These are phyloP conservation scores for Capronia coronata DNA, from an alignment of 2,329 filamentous ascomycete species.

Conservation along the genomic window DNA sequence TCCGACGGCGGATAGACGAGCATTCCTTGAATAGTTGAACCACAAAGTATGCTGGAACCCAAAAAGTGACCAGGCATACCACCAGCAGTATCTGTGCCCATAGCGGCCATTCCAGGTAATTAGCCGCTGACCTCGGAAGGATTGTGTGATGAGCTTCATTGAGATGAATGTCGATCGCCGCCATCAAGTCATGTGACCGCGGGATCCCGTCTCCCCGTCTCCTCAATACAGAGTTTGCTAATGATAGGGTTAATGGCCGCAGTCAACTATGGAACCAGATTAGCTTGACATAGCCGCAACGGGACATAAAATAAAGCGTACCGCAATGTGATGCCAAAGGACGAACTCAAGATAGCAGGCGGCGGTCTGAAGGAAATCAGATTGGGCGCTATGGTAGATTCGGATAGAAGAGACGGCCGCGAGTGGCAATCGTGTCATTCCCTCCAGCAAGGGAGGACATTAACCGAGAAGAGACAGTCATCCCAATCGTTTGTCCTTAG, in stretches of 20 bases:
- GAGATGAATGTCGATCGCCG: background rate
- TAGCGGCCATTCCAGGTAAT: slow-evolving; percentile 17
- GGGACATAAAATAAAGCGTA: background rate
- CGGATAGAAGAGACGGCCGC: background rate
- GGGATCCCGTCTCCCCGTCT: too few relatives aligned
- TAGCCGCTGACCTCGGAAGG: slow-evolving; percentile 2
- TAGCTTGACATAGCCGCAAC: background rate
- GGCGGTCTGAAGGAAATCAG: too few relatives aligned
- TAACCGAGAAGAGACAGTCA: background rate
- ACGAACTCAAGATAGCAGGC: too few relatives aligned
- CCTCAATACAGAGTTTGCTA: background rate
- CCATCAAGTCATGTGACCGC: too few relatives aligned
- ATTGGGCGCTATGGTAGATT: too few relatives aligned
- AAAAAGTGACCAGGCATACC: slow-evolving; percentile 16
- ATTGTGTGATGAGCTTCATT: background rate
- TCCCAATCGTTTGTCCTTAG: too few relatives aligned
- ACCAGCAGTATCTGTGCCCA: slow-evolving; percentile 22
- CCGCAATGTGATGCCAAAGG: too few relatives aligned
- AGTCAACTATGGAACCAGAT: background rate
- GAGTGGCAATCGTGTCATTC: background rate
- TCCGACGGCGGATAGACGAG: slow-evolving; percentile 3
- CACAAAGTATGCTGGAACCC: slow-evolving; percentile 21
- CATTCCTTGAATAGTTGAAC: slow-evolving; percentile 16
- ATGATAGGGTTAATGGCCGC: background rate
- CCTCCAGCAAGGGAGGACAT: background rate